Evolutionary conservation across 2,329 filamentous ascomycete genomes (phyloP), one percentile per base, ranked within the genome.

Genomic region (Chaetomiaceae sp.): DNA sequence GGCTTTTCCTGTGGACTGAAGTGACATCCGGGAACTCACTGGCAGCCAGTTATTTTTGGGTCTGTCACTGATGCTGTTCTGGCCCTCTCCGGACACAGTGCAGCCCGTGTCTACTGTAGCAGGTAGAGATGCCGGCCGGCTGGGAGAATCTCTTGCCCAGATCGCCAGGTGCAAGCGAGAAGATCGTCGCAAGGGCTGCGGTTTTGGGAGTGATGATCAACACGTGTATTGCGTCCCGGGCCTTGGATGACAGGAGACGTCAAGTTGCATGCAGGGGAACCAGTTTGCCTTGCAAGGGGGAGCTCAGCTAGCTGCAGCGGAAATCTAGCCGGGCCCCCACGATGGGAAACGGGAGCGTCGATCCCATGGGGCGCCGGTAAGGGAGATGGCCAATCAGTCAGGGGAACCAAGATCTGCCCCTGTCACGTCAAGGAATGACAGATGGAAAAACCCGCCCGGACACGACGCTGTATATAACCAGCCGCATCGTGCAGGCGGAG

Each of bases 1-100:
- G 17, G 22, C 23, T n/a, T 17, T 17, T 27, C 23, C 23, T 12
- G 31, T 44, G 15, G 23, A 17, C 22, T 23, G 17, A 34, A 40
- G 48, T 51, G 25, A 7, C 48, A 51, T 51, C 39, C 37, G 20
- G 19, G 29, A 20, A 45, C 38, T 29, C 20, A n/a, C 6, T 39
- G 17, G 19, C n/a, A n/a, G 15, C 31, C 40, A 33, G 40, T 45
- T 51, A 51, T 51, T 51, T 45, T 51, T 45, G 40, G 48, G 6
- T n/a, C 6, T 25, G 47, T 50, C 47, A 27, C 27, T 17, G 29
- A 34, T 19, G 25, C 19, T 31, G 47, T 3, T 14, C 14, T 15
- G 15, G 20, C 31, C 39, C 22, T 42, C n/a, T 5, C 39, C 22
- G 45, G 48, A 36, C 17, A n/a, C n/a, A n/a, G n/a, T n/a, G n/a